Evolutionary conservation across 2,329 filamentous ascomycete species (phyloP), one percentile per base, ranked within the genome.

Genomic region (Paraphoma sp.): DNA sequence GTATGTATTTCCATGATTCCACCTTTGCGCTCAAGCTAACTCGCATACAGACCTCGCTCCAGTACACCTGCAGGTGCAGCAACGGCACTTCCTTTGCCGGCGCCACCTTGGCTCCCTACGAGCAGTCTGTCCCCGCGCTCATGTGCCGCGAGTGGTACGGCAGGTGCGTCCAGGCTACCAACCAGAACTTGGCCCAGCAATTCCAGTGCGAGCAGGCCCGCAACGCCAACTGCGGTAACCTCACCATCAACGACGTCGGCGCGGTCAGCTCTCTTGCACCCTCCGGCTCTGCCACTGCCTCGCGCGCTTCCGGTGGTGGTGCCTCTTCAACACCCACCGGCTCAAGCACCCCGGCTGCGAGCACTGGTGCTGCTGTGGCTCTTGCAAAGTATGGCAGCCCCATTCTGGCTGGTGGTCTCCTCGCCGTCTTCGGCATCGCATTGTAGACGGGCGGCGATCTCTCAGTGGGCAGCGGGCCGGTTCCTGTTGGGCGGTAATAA

Each of bases 101-200:
- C 31, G 38, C 46, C 16, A 45, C 28, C 41, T 58, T 67, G 57
- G 72, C 78, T 57, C 76, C 80, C 64, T 90, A 87, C 76, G 65
- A 75, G 51, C 77, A 84, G 74, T 86, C 85, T 23, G 77, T 90
- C 47, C 86, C 86, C 42, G 86, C 80, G 75, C 87, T 80, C 74
- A 81, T 86, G 73, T 89, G 87, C 79, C 69, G 82, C 67, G 76
- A 76, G 60, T 84, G 81, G 76, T 85, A 75, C 68, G 64, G 59
- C 40, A 60, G 74, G 54, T 83, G 81, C 65, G 73, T 78, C 56
- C 61, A 59, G 41, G 72, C 67, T 53, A 76, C 78, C 65, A 75
- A 76, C 45, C 64, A 74, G 57, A 74, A 81, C 57, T 60, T 69
- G 40, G 65, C 65, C 14, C 71, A 70, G 51, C 77, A 79, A 63